These are phyloP conservation scores for Calophaca sinica DNA, from an alignment of 306 rosid genomes.

Conservation along the genomic window DNA sequence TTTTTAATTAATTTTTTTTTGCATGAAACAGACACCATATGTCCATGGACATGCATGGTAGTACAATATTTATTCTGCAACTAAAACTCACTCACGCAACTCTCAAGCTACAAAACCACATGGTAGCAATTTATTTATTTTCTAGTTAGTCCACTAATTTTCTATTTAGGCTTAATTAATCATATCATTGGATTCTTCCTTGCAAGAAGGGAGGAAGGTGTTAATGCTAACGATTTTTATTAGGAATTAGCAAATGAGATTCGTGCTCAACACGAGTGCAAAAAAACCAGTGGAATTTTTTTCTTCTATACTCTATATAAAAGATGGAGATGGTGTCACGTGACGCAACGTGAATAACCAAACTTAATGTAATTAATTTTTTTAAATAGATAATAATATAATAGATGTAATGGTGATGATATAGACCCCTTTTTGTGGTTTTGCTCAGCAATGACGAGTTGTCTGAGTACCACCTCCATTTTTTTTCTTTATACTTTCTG, in stretches of 20 bases:
- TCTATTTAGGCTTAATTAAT: conserved; percentile 1
- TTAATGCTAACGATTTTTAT: neutral
- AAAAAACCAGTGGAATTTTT: too few species aligned
- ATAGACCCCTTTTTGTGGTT: neutral
- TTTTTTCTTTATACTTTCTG: neutral
- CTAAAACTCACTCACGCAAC: conserved; percentile 35
- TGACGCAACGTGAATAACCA: too few species aligned
- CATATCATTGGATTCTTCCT: conserved; percentile 32
- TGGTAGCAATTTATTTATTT: conserved; percentile 10
- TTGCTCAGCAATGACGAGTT: neutral
- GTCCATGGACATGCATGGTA: neutral
- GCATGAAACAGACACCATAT: conserved; percentile 24
- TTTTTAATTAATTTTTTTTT: conserved; percentile 9
- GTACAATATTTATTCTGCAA: conserved; percentile 22
- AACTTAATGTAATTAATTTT: too few species aligned
- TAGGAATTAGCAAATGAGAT: neutral
- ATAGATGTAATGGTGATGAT: neutral
- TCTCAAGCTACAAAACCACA: conserved; percentile 19
- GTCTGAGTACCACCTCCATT: neutral
- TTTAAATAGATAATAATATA: too few species aligned
- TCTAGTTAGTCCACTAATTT: conserved; percentile 4
- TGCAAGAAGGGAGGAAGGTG: conserved; percentile 28
- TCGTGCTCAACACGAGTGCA: too few species aligned
- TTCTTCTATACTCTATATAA: too few species aligned
- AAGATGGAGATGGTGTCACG: too few species aligned